Evolutionary conservation across 2,329 filamentous ascomycete genomes (phyloP).

Genomic region (Ascochyta rabiei): DNA sequence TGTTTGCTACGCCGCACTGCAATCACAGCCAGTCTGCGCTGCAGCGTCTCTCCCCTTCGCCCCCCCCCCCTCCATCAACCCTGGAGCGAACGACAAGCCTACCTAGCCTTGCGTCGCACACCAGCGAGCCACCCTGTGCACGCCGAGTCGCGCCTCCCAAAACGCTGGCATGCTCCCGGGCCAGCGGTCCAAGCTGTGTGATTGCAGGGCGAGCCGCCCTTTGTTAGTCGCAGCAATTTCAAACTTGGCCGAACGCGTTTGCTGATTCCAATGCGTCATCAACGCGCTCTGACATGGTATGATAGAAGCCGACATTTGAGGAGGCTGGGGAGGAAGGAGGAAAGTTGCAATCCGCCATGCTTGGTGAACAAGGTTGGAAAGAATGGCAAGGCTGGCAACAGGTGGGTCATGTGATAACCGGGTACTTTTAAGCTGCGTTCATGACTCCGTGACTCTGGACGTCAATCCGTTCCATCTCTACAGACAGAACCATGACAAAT

Average conservation of each 20-base stretch:
- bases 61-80: not conserved
- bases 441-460: not conserved
- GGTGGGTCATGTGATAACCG: not conserved
- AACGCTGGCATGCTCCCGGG: not conserved
- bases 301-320: not conserved
- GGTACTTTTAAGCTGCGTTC: not conserved
- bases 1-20: not conserved
- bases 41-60: not conserved
- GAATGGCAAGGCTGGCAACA: not conserved
- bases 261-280: conserved; percentile 19
- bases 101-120: conserved; percentile 4
- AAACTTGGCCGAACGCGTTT: conserved; percentile 17
- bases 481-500: no score
- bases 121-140: conserved; percentile 2
- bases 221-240: conserved; percentile 15
- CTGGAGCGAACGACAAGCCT: not conserved
- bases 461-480: no score
- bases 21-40: not conserved
- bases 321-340: not conserved
- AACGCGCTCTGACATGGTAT: conserved; percentile 14
- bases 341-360: not conserved
- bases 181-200: not conserved
- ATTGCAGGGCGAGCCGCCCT: conserved; percentile 1
- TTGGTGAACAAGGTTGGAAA: not conserved
- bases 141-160: not conserved